These are phyloP conservation scores for Tylopilus sp. DNA, from an alignment of 768 basidiomycete genomes.

Conservation along the genomic window DNA sequence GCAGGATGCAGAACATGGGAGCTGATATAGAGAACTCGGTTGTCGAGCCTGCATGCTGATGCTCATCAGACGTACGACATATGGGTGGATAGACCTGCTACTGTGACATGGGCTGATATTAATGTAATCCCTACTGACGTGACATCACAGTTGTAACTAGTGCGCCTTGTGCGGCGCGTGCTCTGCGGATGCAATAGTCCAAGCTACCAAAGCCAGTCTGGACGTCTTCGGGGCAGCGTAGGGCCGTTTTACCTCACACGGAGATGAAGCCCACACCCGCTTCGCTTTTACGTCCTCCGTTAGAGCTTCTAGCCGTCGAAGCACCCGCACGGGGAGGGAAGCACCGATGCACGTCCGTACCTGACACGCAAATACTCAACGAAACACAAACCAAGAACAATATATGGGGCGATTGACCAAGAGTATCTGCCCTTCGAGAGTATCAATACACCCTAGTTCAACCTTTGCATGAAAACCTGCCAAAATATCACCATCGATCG, in stretches of 20 bases:
- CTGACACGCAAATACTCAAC: slow-evolving; percentile 23
- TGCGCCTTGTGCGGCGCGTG: slow-evolving; percentile 9
- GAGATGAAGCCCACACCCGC: slow-evolving; percentile 5
- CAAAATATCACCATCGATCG: slow-evolving; percentile 18
- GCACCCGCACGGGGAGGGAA: slow-evolving; percentile 7
- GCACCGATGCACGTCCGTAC: slow-evolving; percentile 6
- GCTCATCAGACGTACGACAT: slow-evolving; percentile 5
- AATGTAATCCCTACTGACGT: slow-evolving; percentile 29
- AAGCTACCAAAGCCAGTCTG: slow-evolving; percentile 18
- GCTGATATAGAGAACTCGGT: slow-evolving; percentile 9
- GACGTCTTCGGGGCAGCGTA: neutral
- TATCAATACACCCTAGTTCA: neutral
- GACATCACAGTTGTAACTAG: slow-evolving; percentile 26
- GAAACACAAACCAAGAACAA: slow-evolving; percentile 18
- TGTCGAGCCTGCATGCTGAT: slow-evolving; percentile 14
- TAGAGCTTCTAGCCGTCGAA: slow-evolving; percentile 6
- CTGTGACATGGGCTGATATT: slow-evolving; percentile 19
- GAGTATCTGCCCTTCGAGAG: slow-evolving; percentile 5
- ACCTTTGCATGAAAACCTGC: slow-evolving; percentile 3
- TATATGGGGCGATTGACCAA: slow-evolving; percentile 9
- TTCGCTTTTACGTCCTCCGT: slow-evolving; percentile 7
- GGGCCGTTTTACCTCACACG: slow-evolving; percentile 4
- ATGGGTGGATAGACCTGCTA: slow-evolving; percentile 1
- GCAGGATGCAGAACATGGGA: slow-evolving; percentile 31
- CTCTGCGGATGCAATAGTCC: slow-evolving; percentile 20